phyloP scores from a whole-genome alignment of 805 yeast genomes.

The Millerozyma acaciae region DNA sequence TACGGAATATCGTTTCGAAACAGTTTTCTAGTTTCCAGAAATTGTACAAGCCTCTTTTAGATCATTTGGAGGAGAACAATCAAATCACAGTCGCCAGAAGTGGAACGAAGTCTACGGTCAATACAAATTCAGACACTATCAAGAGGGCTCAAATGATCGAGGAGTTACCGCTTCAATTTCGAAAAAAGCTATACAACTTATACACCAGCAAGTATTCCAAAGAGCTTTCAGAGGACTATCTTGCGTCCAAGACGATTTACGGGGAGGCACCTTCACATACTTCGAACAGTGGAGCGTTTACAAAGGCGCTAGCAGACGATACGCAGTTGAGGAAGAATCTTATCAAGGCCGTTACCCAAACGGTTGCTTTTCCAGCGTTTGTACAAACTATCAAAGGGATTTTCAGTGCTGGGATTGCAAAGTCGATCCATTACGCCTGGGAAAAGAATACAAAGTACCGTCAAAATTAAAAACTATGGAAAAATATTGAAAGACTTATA shows the following conservation, averaged over 20 bases:
- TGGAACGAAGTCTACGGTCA: too few relatives aligned
- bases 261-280: slow-evolving; percentile 25
- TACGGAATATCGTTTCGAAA: slow-evolving; percentile 75
- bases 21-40: slow-evolving; percentile 66
- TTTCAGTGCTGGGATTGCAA: slow-evolving; percentile 77
- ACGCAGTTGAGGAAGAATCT: slow-evolving; percentile 20
- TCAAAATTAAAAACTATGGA: neutral
- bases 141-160: slow-evolving; percentile 26
- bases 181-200: slow-evolving; percentile 33
- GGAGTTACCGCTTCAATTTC: slow-evolving; percentile 49
- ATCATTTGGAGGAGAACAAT: slow-evolving; percentile 19
- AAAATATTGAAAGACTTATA: too few relatives aligned
- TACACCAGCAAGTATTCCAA: slow-evolving; percentile 26
- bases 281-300: neutral
- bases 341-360: slow-evolving; percentile 21
- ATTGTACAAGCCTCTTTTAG: slow-evolving; percentile 65
- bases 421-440: slow-evolving; percentile 68
- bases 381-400: slow-evolving; percentile 80
- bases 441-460: slow-evolving; percentile 51
- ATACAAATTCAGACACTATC: slow-evolving; percentile 10
- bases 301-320: slow-evolving; percentile 38
- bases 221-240: slow-evolving; percentile 6
- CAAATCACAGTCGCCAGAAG: too few relatives aligned
- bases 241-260: slow-evolving; percentile 3
- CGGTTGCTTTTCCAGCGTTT: slow-evolving; percentile 66